Evolutionary conservation across 2,329 filamentous ascomycete species (phyloP), one percentile per base, ranked within the genome.

Genomic region (Nemania serpens): DNA sequence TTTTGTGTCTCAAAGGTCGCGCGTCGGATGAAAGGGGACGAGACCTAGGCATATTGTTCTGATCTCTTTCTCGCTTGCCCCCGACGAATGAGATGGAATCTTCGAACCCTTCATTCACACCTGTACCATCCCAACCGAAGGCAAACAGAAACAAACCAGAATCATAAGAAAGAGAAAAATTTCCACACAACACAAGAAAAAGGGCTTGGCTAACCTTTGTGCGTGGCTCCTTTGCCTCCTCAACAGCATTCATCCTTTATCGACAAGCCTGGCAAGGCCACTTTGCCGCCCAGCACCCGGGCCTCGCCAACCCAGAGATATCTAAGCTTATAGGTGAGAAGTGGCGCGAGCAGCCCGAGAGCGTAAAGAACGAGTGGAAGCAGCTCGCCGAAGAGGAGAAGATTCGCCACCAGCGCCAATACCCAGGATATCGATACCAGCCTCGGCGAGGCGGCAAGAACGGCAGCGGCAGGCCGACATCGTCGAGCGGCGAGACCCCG

Each of bases 311-410:
- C 76, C 94, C 94, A 2, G 92, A 97, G 54, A 96, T 98, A 69
- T 97, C 94, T 66, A 97, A 97, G 77, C 96, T 98, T 69, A 96
- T 98, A 68, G 94, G 94, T 54, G 87, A 92, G 74, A 89, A 93
- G 84, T 99, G 95, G 95, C 88, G 89, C 71, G 84, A 87, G 58
- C 88, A 96, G 71, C 78, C 87, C 3, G 83, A 89, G 22, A 86
- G 90, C 55, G 83, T 88, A 59, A 96, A 96, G 77, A 85, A 88
- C 65, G 84, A 88, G 74, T 99, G 95, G 95, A 96, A 95, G 75
- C 83, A 84, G 62, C 84, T 96, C 58, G 95, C 95, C 62, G 92
- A 96, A 78, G 91, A 97, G 77, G 95, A 98, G 75, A 98, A 98
- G 80, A 81, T 87, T 63, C 89, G 91, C 17, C 95, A 99, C 75